Base-by-base conservation (phyloP, 1,284 basidiomycete genomes). In the Cryptococcus sp. region DNA sequence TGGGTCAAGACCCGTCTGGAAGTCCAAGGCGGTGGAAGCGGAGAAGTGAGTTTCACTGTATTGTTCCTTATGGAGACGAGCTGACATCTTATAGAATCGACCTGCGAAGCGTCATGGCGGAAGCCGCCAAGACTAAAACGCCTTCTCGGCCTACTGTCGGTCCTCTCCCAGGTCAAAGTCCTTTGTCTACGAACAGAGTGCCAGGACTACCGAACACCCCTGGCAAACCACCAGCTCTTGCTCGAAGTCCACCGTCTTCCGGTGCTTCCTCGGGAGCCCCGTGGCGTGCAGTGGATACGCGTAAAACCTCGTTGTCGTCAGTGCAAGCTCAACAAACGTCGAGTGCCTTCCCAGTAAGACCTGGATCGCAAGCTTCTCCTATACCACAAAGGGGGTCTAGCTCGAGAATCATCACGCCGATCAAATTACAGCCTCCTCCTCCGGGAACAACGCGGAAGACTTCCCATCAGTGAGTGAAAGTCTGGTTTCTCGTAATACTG, bases 61-160 rank as follows among this genome's bases (percentile, higher is more conserved):
- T n/a, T 3, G 31, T 50, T 36, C 30, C 48, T 46, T 49, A 31
- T 53, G 37, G 32, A 49, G 36, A 32, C 44, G 41, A n/a, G 52
- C 57, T 56, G 30, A 56, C 44, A 43, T 7, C 37, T 41, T 1
- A 52, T 61, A 90, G 87, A 33, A 82, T 86, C 7, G 90, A 95
- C 68, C 85, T 96, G 80, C 86, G 88, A 63, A 79, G 83, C 23
- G 86, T 97, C 59, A 91, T 96, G 84, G 89, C 88, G 0, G 89
- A 91, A 70, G 83, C 74, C 1, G 64, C 70, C 5, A 64, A 67
- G 0, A 50, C 63, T 10, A 65, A 61, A 41, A 60, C 65, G 4
- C 50, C 70, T 7, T 44, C 72, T 8, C 58, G 61, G 33, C 59
- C 58, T 10, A 13, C 53, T 4, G 51, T 54, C 4, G 37, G 59